A percentile compares a stretch with the other conserved stretches of the same genome.
phyloP scores from a whole-genome alignment of 768 basidiomycete genomes.

The Porphyrellus cyaneotinctus region DNA sequence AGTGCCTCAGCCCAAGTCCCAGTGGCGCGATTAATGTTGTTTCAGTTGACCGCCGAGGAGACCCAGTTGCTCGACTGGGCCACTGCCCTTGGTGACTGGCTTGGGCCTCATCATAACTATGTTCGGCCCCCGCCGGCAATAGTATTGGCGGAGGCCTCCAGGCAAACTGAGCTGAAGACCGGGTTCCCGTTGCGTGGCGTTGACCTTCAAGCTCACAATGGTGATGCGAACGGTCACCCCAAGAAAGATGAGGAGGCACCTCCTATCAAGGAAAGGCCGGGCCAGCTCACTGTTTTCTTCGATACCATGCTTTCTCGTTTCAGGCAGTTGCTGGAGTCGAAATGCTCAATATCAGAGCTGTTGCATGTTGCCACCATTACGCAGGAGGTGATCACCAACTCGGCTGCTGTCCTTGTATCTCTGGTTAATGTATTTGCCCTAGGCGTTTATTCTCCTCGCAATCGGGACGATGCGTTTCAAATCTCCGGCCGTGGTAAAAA shows the following conservation, averaged over 20 bases:
- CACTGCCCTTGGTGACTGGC: constrained; percentile 63
- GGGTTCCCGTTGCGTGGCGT: constrained; percentile 65
- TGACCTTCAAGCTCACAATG: constrained; percentile 37
- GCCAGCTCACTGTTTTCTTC: constrained; percentile 53
- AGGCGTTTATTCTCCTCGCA: constrained; percentile 72
- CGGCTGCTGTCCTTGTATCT: not conserved
- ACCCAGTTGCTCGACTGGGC: constrained; percentile 54
- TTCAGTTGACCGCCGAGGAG: constrained; percentile 67
- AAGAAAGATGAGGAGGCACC: constrained; percentile 76
- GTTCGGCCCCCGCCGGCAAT: constrained; percentile 65
- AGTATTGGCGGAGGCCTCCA: constrained; percentile 72
- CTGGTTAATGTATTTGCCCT: constrained; percentile 1
- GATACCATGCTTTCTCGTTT: constrained; percentile 57
- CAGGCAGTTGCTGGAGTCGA: constrained; percentile 36
- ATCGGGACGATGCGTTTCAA: constrained; percentile 76
- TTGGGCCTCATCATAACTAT: constrained; percentile 72
- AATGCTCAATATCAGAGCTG: constrained; percentile 46
- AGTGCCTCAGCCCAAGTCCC: constrained; percentile 3
- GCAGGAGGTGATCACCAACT: constrained; percentile 55
- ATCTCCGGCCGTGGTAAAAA: constrained; percentile 59
- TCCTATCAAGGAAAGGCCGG: constrained; percentile 57
- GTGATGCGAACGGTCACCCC: constrained; percentile 37
- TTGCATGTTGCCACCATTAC: constrained; percentile 70
- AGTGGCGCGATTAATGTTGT: constrained; percentile 4
- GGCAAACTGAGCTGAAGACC: constrained; percentile 65